Evolutionary conservation across 768 basidiomycete genomes (phyloP).

Genomic region (Leccinum subtestaceum): DNA sequence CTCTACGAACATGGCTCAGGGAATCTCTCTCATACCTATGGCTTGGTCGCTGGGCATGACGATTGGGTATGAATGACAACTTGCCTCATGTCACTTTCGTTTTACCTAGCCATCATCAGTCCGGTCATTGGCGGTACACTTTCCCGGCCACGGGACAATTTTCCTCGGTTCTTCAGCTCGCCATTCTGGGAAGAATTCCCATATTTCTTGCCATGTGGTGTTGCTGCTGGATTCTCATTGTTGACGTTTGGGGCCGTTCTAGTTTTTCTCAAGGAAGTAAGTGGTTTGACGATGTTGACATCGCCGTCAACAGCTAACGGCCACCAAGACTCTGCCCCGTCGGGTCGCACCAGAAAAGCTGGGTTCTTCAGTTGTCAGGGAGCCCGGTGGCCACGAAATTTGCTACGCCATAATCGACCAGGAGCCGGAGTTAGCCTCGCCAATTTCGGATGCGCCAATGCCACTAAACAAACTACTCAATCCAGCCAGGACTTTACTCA

Average conservation of each 20-base stretch:
- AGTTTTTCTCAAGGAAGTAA: conserved; percentile 32
- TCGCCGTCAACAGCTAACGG: conserved; percentile 3
- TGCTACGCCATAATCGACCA: conserved; percentile 13
- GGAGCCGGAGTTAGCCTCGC: conserved; percentile 3
- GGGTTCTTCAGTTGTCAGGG: conserved; percentile 7
- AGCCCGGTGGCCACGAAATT: conserved; percentile 9
- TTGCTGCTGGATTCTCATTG: conserved; percentile 28
- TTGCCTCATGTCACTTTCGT: background rate
- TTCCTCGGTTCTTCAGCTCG: conserved; percentile 46
- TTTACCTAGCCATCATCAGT: conserved; percentile 26
- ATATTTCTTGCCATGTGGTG: conserved; percentile 40
- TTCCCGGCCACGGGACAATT: conserved; percentile 55
- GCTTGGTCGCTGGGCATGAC: conserved; percentile 35
- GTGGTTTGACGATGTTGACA: background rate
- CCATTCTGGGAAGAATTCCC: conserved; percentile 46
- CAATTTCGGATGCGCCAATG: conserved; percentile 14
- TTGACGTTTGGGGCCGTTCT: conserved; percentile 21
- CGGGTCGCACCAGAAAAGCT: conserved; percentile 13
- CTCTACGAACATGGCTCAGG: conserved; percentile 50
- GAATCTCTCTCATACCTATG: conserved; percentile 32
- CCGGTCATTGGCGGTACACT: conserved; percentile 60
- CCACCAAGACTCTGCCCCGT: conserved; percentile 19
- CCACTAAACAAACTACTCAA: conserved; percentile 32
- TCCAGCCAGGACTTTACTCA: conserved; percentile 27
- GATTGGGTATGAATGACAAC: conserved; percentile 28